Evolutionary conservation across 75 land plant species (phyloP), one percentile per base, ranked within the genome.

Genomic region (Cunninghamia lanceolata): DNA sequence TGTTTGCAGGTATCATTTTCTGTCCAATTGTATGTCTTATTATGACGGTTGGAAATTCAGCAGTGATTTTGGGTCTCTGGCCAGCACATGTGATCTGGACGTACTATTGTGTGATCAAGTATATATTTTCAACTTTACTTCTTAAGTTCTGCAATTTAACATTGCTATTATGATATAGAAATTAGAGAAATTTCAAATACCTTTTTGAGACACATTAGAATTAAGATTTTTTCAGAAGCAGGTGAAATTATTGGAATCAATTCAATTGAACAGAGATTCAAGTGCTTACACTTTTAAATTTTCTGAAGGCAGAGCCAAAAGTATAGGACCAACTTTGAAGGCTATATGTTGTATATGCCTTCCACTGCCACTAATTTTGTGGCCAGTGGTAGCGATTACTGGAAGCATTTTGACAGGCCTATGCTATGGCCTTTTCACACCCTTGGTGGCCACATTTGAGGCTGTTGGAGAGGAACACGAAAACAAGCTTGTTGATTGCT

Each of bases 1-100:
- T 40, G 38, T 73, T 87, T 75, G 86, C 90, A 93, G 95, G 95
- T 85, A 54, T 87, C 14, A 50, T 94, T 4, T 9, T 94, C 59
- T 90, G 85, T 82, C 95, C 95, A 45, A 28, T 91, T 38, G 86
- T 89, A 86, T 94, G 93, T 56, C 87, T 93, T 70, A 85, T 94
- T 14, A 86, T 94, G 86, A 84, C 93, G 40, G 46, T 92, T 84
- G 99, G 99, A 71, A 93, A 92, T 88, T 90, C 92, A 82, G 91
- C 92, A 4, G 93, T 96, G 81, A 90, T 94, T 56, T 35, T 98
- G 70, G 99, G 95, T 35, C 93, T 98, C 16, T 98, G 94, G 99
- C 99, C 96, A 38, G 91, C 86, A 21, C 96, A 95, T 85, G 79
- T 84, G 35, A 16, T 93, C 45, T 90, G 92, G 92, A 95, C 96